Conservation (phyloP, 2,329 filamentous ascomycete genomes). For the Stemphylium vesicarium region DNA sequence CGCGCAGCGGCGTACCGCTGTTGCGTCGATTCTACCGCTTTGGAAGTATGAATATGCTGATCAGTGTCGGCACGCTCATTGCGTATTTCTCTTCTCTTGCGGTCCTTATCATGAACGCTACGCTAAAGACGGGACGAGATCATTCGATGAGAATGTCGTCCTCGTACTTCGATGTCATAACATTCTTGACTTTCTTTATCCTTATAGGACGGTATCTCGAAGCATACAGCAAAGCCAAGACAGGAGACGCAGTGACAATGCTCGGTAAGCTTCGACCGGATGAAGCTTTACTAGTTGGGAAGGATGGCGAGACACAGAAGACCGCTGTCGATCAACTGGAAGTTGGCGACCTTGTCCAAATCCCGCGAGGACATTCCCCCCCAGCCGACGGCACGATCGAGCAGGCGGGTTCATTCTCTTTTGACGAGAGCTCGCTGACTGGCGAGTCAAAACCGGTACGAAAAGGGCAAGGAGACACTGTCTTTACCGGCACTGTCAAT, state of each 20-base stretch:
- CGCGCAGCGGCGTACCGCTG: slow-evolving; percentile 73
- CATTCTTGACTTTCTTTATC: slow-evolving; percentile 89
- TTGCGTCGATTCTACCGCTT: slow-evolving; percentile 85
- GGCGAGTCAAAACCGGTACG: slow-evolving; percentile 73
- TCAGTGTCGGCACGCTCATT: slow-evolving; percentile 85
- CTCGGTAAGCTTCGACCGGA: slow-evolving; percentile 80
- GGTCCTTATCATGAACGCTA: slow-evolving; percentile 69
- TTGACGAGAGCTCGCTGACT: slow-evolving; percentile 91
- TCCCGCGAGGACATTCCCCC: slow-evolving; percentile 81
- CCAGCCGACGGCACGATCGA: slow-evolving; percentile 77
- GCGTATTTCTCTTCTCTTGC: slow-evolving; percentile 84
- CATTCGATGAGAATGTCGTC: too few relatives aligned
- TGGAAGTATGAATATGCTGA: slow-evolving; percentile 94
- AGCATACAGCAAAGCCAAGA: slow-evolving; percentile 88
- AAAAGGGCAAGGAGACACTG: slow-evolving; percentile 67
- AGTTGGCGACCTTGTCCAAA: slow-evolving; percentile 64
- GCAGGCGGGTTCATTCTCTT: slow-evolving; percentile 64
- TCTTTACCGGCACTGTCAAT: slow-evolving; percentile 78
- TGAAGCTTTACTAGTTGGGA: slow-evolving; percentile 72
- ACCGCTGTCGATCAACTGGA: slow-evolving; percentile 70
- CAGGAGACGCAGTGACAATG: slow-evolving; percentile 82
- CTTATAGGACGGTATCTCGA: slow-evolving; percentile 76
- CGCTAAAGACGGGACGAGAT: slow-evolving; percentile 47
- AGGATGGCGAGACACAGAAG: slow-evolving; percentile 48
- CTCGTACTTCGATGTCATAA: slow-evolving; percentile 87